A percentile compares a stretch with the other conserved stretches of the same genome.
Conservation (phyloP, 2,329 filamentous ascomycete species). For the Aphanoascus verrucosus region DNA sequence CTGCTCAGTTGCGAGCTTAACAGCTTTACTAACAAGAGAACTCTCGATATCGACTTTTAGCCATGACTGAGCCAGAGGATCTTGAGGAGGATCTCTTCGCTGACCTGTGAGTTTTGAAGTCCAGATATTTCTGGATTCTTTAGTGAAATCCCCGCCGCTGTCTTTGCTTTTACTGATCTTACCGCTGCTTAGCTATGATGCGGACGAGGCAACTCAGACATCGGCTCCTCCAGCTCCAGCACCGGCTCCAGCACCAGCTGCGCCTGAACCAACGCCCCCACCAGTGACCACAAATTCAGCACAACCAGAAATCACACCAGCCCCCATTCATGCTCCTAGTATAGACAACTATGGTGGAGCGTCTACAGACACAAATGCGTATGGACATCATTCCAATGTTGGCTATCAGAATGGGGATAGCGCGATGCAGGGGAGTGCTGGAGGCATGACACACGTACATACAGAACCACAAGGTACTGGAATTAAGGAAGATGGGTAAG, state of each 20-base stretch:
- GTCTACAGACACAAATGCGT: not conserved
- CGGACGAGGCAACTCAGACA: conserved; percentile 44
- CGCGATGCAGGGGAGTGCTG: conserved; percentile 20
- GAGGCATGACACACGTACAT: conserved; percentile 21
- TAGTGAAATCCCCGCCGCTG: not conserved
- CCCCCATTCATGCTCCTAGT: not conserved
- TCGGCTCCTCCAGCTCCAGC: conserved; percentile 25
- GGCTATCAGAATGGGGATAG: conserved; percentile 19
- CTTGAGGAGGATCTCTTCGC: conserved; percentile 92
- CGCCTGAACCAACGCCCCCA: conserved; percentile 28
- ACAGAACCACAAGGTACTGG: conserved; percentile 32
- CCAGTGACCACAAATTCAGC: conserved; percentile 10
- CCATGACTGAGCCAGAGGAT: conserved; percentile 69
- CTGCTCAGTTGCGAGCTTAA: not conserved
- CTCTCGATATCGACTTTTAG: conserved; percentile 20
- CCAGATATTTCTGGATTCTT: not conserved
- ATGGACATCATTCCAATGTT: not conserved
- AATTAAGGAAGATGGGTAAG: conserved; percentile 91
- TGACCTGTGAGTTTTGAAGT: conserved; percentile 63
- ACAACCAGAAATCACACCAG: not conserved
- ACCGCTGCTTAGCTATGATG: conserved; percentile 48
- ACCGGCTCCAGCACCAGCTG: conserved; percentile 32
- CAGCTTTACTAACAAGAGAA: not conserved
- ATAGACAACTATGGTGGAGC: not conserved
- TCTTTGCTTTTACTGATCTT: not conserved